Evolutionary conservation across 257 asterid species (phyloP).

Genomic region (Coffea eugenioides): DNA sequence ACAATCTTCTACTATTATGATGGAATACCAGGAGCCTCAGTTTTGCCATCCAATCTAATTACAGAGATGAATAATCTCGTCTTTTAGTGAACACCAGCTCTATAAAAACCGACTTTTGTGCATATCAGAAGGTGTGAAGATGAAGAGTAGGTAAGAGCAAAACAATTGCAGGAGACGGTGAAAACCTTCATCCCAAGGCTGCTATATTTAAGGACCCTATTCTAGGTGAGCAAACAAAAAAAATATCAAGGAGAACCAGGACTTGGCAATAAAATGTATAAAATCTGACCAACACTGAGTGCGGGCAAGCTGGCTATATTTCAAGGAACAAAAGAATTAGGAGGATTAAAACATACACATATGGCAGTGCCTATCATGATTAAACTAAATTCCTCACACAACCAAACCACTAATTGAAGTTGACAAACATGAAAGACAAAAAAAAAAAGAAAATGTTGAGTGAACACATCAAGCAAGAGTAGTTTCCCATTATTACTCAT

Average conservation of each 20-base stretch:
- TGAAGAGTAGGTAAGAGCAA: not conserved
- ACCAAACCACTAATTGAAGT: not conserved
- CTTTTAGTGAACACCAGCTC: not conserved
- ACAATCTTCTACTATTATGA: not conserved
- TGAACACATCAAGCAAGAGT: no score
- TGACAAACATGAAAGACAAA: not conserved
- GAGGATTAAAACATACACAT: not conserved
- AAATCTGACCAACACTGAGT: not conserved
- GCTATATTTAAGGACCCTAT: not conserved
- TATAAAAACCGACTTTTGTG: not conserved
- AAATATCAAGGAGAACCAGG: not conserved
- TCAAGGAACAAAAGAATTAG: not conserved
- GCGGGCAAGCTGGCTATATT: not conserved
- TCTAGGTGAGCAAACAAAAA: no score
- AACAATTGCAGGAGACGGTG: no score
- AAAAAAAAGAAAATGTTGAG: no score
- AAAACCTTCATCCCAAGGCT: not conserved
- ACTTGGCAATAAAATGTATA: not conserved
- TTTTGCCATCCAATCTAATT: not conserved
- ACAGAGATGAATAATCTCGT: not conserved
- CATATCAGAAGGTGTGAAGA: not conserved
- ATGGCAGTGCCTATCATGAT: not conserved
- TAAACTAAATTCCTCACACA: not conserved
- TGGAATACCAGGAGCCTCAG: not conserved
- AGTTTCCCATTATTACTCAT: no score